These are phyloP conservation scores for Rubus parviflorus DNA, from an alignment of 306 rosid genomes.

Conservation along the genomic window DNA sequence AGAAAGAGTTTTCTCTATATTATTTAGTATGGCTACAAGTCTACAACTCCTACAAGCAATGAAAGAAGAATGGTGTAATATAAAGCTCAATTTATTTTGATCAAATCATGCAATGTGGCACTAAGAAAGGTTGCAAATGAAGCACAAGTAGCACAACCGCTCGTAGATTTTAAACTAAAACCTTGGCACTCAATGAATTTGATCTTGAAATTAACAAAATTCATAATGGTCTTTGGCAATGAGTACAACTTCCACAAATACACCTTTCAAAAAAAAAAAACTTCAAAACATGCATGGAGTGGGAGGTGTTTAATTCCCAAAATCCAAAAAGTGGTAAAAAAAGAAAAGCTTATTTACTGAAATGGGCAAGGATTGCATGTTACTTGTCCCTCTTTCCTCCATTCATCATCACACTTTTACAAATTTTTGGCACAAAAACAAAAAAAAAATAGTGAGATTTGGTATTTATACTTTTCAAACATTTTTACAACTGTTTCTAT, in stretches of 20 bases:
- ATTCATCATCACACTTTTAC: slow-evolving; percentile 47
- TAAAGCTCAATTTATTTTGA: slow-evolving; percentile 3
- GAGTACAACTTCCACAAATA: slow-evolving; percentile 19
- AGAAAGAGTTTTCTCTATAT: not conserved
- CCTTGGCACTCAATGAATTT: slow-evolving; percentile 23
- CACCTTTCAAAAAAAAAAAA: not conserved
- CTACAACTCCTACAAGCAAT: not conserved
- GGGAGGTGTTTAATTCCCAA: slow-evolving; percentile 5
- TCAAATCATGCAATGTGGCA: slow-evolving; percentile 26
- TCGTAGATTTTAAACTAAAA: slow-evolving; percentile 11
- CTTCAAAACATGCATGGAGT: not conserved
- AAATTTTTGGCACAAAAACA: slow-evolving; percentile 27
- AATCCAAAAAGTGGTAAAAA: slow-evolving; percentile 36
- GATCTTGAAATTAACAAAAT: slow-evolving; percentile 25
- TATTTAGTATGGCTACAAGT: not conserved
- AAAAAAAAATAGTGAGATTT: slow-evolving; percentile 15
- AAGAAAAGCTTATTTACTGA: slow-evolving; percentile 29
- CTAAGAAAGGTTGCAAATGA: slow-evolving; percentile 13
- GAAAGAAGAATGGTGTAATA: slow-evolving; percentile 2
- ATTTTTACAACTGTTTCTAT: slow-evolving; percentile 26
- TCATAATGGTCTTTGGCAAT: slow-evolving; percentile 30
- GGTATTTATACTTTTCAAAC: not conserved
- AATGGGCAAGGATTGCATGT: slow-evolving; percentile 70
- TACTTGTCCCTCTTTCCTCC: slow-evolving; percentile 54
- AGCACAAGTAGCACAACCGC: slow-evolving; percentile 12